Conservation (phyloP, 768 basidiomycete species). For the Mycena rebaudengoi region DNA sequence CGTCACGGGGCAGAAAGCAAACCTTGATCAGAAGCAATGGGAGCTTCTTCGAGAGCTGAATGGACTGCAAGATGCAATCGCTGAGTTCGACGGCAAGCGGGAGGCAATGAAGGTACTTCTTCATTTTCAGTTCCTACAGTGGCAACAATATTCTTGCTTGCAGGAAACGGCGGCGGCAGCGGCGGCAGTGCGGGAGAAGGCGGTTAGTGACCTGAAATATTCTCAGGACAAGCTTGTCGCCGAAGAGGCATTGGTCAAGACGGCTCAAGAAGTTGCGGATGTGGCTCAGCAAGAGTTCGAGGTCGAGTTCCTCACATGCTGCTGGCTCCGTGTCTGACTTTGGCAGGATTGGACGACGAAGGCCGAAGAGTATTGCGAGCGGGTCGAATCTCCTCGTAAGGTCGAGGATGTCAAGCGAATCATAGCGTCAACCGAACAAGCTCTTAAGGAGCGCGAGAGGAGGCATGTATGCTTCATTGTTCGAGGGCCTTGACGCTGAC, state of each 20-base stretch:
- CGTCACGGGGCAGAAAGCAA: conserved; percentile 52
- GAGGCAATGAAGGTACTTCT: conserved; percentile 51
- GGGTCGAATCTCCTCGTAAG: conserved; percentile 64
- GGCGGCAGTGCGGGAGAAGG: conserved; percentile 55
- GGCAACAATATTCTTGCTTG: neutral
- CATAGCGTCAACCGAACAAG: conserved; percentile 68
- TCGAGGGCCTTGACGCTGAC: neutral
- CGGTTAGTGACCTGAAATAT: conserved; percentile 56
- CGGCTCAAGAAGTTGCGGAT: conserved; percentile 54
- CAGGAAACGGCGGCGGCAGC: conserved; percentile 62
- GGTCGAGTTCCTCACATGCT: conserved; percentile 44
- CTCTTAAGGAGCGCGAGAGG: conserved; percentile 72
- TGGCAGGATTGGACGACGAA: conserved; percentile 69
- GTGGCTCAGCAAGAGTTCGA: conserved; percentile 69
- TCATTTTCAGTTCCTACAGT: neutral
- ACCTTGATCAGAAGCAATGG: conserved; percentile 55
- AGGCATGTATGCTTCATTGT: conserved; percentile 48
- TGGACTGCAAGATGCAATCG: conserved; percentile 56
- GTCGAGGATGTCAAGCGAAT: conserved; percentile 63
- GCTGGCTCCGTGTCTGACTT: neutral
- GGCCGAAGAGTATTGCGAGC: conserved; percentile 69
- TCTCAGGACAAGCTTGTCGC: conserved; percentile 61
- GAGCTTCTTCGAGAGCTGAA: conserved; percentile 53
- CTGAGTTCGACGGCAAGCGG: conserved; percentile 57
- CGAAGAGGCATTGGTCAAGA: conserved; percentile 55